Evolutionary conservation across 768 basidiomycete species (phyloP), one percentile per base, ranked within the genome.

Genomic region (Auricularia heimuer): DNA sequence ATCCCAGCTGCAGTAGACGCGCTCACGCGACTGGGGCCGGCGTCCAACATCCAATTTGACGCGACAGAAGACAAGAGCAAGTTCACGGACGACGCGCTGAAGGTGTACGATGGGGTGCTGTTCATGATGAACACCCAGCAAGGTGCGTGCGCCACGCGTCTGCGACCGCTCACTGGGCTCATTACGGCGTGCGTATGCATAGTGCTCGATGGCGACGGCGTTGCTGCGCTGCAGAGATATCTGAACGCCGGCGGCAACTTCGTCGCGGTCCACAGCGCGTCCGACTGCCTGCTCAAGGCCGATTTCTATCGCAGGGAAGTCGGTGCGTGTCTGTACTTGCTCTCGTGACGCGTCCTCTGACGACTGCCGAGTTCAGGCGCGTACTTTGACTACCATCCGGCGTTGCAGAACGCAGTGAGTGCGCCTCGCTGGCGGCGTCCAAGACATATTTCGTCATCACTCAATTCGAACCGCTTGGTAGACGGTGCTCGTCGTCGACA

Each of bases 81-180:
- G 66, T 90, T 91, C 74, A 87, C 75, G 4, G 81, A 85, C 66
- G 74, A 76, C 6, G 81, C 76, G 61, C 76, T 91, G 39, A 73
- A 75, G 12, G 71, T 72, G 37, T 92, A 84, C 70, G 88, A 91
- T 69, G 85, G 82, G 0, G 67, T 92, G 34, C 68, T 91, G 67
- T 91, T 92, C 72, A 73, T 91, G 64, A 82, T 80, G 60, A 90
- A 82, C 34, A 86, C 86, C 86, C 87, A 37, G 84, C 88, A 75
- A 82, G 89, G 86, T 65, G 56, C 80, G 72, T 6, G 29, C n/a
- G n/a, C 12, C 36, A 24, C 51, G 51, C 56, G 39, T 29, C 47
- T 21, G 60, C 51, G 33, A 54, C 61, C 61, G 33, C 58, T 14
- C 39, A 42, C 29, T 29, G 29, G 18, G 37, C 36, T 64, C 2